Evolutionary conservation across 768 basidiomycete genomes (phyloP).

Genomic region (Gloeostereum incarnatum): DNA sequence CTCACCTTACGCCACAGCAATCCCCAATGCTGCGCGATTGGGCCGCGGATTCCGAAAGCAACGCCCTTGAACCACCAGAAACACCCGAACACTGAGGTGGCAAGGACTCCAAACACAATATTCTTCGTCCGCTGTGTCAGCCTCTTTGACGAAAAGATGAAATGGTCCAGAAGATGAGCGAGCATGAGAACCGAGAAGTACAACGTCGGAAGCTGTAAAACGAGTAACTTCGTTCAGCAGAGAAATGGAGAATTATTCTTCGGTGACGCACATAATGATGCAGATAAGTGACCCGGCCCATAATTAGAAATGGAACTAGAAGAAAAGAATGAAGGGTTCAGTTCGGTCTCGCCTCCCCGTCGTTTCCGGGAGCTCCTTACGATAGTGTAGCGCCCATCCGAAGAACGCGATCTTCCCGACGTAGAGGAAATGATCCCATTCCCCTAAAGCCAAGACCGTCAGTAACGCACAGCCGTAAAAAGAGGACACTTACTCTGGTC

Average conservation of each 20-base stretch:
- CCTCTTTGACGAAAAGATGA: slow-evolving; percentile 72
- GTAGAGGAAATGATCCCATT: slow-evolving; percentile 94
- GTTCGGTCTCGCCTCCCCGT: no score
- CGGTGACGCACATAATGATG: slow-evolving; percentile 80
- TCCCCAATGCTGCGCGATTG: slow-evolving; percentile 72
- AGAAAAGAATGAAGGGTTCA: slow-evolving; percentile 7
- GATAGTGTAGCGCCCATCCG: slow-evolving; percentile 88
- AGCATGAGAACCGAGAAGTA: slow-evolving; percentile 94
- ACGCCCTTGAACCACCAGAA: slow-evolving; percentile 96
- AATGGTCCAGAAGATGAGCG: slow-evolving; percentile 87
- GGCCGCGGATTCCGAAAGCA: slow-evolving; percentile 89
- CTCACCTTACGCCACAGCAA: slow-evolving; percentile 66
- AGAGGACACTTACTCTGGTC: slow-evolving; percentile 54
- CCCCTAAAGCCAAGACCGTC: slow-evolving; percentile 32
- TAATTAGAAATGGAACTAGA: slow-evolving; percentile 90
- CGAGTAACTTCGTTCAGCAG: slow-evolving; percentile 4
- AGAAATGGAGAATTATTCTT: slow-evolving; percentile 1
- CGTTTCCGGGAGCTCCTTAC: no score
- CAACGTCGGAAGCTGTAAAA: slow-evolving; percentile 76
- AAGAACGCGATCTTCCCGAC: slow-evolving; percentile 85
- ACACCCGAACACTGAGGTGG: slow-evolving; percentile 50
- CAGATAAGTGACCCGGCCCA: slow-evolving; percentile 95
- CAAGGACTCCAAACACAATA: slow-evolving; percentile 59
- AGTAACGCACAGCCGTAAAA: slow-evolving; percentile 1
- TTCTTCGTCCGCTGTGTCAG: slow-evolving; percentile 56